A percentile compares a stretch with the other conserved stretches of the same genome.
phyloP scores from a whole-genome alignment of 148 eudicot species.

The Nepenthes gracilis region DNA sequence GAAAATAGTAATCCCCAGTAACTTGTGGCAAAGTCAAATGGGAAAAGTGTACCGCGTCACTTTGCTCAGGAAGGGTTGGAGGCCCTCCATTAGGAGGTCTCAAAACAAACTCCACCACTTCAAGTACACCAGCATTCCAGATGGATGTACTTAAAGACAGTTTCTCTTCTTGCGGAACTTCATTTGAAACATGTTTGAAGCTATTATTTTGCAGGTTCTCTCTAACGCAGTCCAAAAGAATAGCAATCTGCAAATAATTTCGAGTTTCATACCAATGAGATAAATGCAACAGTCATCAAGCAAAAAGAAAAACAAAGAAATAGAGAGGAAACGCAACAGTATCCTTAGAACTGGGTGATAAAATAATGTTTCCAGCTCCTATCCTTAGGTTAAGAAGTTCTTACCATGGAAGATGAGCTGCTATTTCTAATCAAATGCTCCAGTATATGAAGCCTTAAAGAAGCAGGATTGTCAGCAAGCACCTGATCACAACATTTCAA shows the following conservation, averaged over 20 bases:
- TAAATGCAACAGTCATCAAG: background rate
- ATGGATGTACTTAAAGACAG: conserved; percentile 18
- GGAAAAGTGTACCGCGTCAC: conserved; percentile 58
- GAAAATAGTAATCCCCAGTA: background rate
- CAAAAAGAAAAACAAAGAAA: background rate
- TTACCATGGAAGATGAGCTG: conserved; percentile 85
- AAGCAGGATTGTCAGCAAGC: conserved; percentile 74
- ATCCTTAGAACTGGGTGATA: too few relatives aligned
- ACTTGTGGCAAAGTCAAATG: background rate
- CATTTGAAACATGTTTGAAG: conserved; percentile 20
- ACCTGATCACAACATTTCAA: conserved; percentile 33
- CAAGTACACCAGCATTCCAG: conserved; percentile 55
- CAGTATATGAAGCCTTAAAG: conserved; percentile 56
- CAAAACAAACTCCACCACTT: conserved; percentile 63
- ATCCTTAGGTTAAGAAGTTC: conserved; percentile 8
- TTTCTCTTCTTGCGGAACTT: conserved; percentile 16
- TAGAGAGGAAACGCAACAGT: background rate
- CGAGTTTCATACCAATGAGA: background rate
- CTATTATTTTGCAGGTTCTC: conserved; percentile 49
- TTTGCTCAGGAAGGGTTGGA: conserved; percentile 72
- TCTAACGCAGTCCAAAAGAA: conserved; percentile 66
- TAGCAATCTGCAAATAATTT: conserved; percentile 42
- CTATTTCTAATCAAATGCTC: conserved; percentile 46
- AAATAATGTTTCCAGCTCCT: conserved; percentile 2
- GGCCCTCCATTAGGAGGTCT: conserved; percentile 83